phyloP scores from a whole-genome alignment of 148 eudicot species.

The Simmondsia chinensis region DNA sequence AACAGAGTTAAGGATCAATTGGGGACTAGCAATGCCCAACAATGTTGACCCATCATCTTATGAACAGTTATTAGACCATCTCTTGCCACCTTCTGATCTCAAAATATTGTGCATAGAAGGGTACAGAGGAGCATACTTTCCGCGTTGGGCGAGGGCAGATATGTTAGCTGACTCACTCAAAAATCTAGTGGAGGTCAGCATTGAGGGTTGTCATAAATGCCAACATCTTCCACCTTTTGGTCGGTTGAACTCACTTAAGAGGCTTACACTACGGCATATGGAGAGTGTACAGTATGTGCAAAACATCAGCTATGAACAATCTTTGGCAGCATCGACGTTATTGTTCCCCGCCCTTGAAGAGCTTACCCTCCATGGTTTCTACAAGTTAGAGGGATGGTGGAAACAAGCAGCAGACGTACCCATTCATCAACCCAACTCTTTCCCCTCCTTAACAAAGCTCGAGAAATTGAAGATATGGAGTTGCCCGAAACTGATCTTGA shows the following conservation, averaged over 20 bases:
- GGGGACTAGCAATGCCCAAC: conserved; percentile 2
- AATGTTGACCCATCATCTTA: not conserved
- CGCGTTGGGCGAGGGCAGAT: conserved; percentile 13
- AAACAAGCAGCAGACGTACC: not conserved
- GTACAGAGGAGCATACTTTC: conserved; percentile 13
- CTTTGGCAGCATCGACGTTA: not conserved
- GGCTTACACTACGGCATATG: conserved; percentile 24
- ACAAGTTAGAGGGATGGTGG: conserved; percentile 11
- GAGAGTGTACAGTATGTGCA: conserved; percentile 10
- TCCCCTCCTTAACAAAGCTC: conserved; percentile 6
- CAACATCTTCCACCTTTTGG: conserved; percentile 20
- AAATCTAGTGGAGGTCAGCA: conserved; percentile 14
- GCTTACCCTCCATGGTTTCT: conserved; percentile 21
- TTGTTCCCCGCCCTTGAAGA: conserved; percentile 11
- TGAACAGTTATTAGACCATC: conserved; percentile 2
- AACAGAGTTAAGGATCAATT: conserved; percentile 7
- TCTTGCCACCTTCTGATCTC: conserved; percentile 9
- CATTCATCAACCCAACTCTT: conserved; percentile 3
- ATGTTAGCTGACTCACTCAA: conserved; percentile 10
- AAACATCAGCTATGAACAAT: not conserved
- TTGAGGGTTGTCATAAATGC: conserved; percentile 21
- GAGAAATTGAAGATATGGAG: conserved; percentile 17
- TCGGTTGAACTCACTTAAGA: conserved; percentile 5
- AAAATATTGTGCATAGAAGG: conserved; percentile 18
- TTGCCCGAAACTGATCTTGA: conserved; percentile 15